phyloP scores from a whole-genome alignment of 306 rosid species.

The Purshia tridentata region DNA sequence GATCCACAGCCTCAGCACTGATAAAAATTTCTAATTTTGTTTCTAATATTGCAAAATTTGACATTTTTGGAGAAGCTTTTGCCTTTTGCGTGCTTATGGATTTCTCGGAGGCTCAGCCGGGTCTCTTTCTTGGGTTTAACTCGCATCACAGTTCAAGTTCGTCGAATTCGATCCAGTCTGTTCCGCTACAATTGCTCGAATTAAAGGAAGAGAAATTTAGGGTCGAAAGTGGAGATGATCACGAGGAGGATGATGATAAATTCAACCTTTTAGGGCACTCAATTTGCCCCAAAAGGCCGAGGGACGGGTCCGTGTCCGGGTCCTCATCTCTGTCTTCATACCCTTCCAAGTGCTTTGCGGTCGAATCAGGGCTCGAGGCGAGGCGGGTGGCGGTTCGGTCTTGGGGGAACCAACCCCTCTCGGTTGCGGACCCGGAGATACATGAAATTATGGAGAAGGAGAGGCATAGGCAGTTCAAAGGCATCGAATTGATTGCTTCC shows the following conservation, averaged over 20 bases:
- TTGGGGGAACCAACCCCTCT: conserved; percentile 72
- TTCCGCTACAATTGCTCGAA: conserved; percentile 37
- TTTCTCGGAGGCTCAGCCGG: conserved; percentile 47
- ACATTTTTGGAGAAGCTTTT: not conserved
- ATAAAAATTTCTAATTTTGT: not conserved
- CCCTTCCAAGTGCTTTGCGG: conserved; percentile 43
- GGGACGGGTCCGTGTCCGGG: conserved; percentile 36
- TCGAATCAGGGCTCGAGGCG: conserved; percentile 38
- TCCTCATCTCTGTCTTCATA: too few species aligned
- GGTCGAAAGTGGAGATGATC: conserved; percentile 36
- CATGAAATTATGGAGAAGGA: conserved; percentile 71
- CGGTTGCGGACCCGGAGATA: conserved; percentile 69
- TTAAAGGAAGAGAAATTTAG: conserved; percentile 34
- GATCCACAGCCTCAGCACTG: conserved; percentile 5
- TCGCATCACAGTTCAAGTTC: conserved; percentile 31
- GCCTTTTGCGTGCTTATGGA: conserved; percentile 35
- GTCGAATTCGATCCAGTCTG: conserved; percentile 23
- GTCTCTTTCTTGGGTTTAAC: conserved; percentile 53
- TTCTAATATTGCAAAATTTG: not conserved
- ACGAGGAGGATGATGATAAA: conserved; percentile 42
- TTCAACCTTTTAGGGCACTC: conserved; percentile 59
- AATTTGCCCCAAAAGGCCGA: conserved; percentile 47
- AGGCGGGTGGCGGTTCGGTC: conserved; percentile 40
- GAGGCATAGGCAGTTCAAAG: conserved; percentile 58
- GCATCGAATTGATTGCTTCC: conserved; percentile 82